Percentiles rank a stretch among this genome's conserved stretches.
Conservation (phyloP, 2,329 filamentous ascomycete species). For the Diaporthe vexans region DNA sequence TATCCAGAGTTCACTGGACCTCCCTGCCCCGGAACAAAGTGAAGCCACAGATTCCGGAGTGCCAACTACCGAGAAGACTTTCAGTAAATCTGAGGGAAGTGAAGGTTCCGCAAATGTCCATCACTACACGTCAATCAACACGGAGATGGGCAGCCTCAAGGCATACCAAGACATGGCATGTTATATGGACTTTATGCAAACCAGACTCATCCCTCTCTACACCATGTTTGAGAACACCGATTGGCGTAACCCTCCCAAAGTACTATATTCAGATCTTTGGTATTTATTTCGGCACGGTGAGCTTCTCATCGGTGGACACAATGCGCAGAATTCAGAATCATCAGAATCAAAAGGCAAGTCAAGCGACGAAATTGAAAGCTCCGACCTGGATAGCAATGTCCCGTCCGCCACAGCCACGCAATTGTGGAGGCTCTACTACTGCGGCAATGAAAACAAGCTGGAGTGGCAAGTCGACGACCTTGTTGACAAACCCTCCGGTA, state of each 20-base stretch:
- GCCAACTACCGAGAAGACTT: background rate
- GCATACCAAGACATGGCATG: slow-evolving; percentile 30
- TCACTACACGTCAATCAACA: background rate
- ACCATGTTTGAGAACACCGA: background rate
- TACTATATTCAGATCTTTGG: slow-evolving; percentile 28
- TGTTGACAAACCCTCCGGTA: background rate
- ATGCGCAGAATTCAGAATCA: background rate
- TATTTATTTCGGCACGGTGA: slow-evolving; percentile 31
- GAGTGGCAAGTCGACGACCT: slow-evolving; percentile 8
- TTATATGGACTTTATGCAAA: slow-evolving; percentile 30
- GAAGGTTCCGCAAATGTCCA: background rate
- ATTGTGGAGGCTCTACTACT: background rate
- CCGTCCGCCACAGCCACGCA: background rate
- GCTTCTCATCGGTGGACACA: background rate
- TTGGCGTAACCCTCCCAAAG: background rate
- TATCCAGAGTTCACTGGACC: background rate
- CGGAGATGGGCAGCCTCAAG: background rate
- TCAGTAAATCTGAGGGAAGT: background rate
- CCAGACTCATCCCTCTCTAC: slow-evolving; percentile 5
- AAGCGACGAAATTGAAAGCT: background rate
- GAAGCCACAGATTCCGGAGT: background rate
- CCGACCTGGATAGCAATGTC: background rate
- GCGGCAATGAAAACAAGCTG: background rate
- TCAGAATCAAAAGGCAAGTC: background rate
- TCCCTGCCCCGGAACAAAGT: background rate